A percentile compares a stretch with the other conserved stretches of the same genome.
These are phyloP conservation scores for Whalleya microplaca DNA, from an alignment of 2,329 filamentous ascomycete species.

Conservation along the genomic window DNA sequence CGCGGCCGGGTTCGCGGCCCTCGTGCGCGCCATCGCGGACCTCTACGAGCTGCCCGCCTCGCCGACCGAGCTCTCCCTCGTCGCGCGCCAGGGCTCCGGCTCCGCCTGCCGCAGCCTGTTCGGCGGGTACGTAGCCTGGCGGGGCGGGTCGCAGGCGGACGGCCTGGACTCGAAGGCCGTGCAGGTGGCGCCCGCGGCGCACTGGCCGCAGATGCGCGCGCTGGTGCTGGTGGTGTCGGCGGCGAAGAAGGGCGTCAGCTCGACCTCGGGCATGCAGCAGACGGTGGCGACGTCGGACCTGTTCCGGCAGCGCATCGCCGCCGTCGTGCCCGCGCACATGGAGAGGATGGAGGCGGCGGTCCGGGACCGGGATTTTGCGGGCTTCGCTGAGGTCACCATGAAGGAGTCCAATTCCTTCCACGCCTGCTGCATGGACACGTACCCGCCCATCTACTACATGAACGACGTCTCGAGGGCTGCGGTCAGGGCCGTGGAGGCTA, in stretches of 20 bases:
- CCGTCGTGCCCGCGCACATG: slow-evolving; percentile 85
- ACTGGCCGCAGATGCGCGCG: slow-evolving; percentile 96
- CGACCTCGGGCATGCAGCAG: slow-evolving; percentile 94
- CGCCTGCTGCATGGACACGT: slow-evolving; percentile 90
- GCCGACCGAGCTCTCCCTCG: slow-evolving; percentile 81
- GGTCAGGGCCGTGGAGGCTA: slow-evolving; percentile 83
- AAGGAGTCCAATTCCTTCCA: slow-evolving; percentile 97
- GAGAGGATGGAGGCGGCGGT: slow-evolving; percentile 82
- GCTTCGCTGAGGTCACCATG: slow-evolving; percentile 92
- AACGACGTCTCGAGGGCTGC: slow-evolving; percentile 91
- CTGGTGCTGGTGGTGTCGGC: slow-evolving; percentile 89
- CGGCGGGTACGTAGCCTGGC: slow-evolving; percentile 95
- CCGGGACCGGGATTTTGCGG: slow-evolving; percentile 75
- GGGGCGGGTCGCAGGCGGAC: slow-evolving; percentile 74
- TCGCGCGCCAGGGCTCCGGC: slow-evolving; percentile 92
- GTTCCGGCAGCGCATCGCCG: slow-evolving; percentile 74
- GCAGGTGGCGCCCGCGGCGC: slow-evolving; percentile 81
- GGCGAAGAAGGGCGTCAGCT: slow-evolving; percentile 93
- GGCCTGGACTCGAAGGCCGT: slow-evolving; percentile 88
- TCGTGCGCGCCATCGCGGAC: slow-evolving; percentile 85
- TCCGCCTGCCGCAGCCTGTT: slow-evolving; percentile 93
- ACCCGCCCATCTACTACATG: slow-evolving; percentile 98
- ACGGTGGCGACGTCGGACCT: slow-evolving; percentile 91
- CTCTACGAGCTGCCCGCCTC: slow-evolving; percentile 84
- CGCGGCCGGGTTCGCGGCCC: slow-evolving; percentile 69